Conservation (phyloP, 495 filamentous ascomycete genomes). For the Parathielavia appendiculata region DNA sequence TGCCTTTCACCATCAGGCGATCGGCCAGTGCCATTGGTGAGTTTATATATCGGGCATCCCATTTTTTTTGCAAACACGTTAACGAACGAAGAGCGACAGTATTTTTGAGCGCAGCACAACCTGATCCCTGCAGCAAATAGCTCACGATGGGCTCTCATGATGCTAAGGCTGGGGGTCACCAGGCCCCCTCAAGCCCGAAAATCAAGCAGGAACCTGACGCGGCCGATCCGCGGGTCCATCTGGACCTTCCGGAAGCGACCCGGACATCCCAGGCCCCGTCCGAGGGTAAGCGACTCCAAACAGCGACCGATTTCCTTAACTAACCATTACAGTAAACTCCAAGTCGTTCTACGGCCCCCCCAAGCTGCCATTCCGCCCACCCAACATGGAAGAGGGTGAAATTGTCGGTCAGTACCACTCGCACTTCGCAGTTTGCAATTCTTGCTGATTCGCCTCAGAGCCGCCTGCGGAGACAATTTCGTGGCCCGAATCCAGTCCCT, state of each 20-base stretch:
- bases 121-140: background rate
- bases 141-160: background rate
- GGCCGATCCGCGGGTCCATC: background rate
- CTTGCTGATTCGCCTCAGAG: background rate
- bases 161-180: background rate
- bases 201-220: constrained; percentile 5
- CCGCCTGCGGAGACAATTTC: background rate
- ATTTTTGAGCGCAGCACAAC: background rate
- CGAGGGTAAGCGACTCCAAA: too few relatives aligned
- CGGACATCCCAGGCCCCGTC: background rate
- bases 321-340: too few relatives aligned
- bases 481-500: background rate
- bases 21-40: too few relatives aligned
- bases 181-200: too few relatives aligned
- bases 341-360: too few relatives aligned
- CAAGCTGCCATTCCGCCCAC: background rate
- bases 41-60: background rate
- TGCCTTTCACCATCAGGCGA: background rate
- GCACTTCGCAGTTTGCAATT: background rate
- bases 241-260: background rate
- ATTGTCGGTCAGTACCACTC: background rate
- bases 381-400: background rate
- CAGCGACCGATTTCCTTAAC: too few relatives aligned
- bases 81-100: background rate
- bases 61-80: background rate